Evolutionary conservation across 192 early-diverging fungal genomes (phyloP), one percentile per base, ranked within the genome.

Genomic region (Coemansia sp.): DNA sequence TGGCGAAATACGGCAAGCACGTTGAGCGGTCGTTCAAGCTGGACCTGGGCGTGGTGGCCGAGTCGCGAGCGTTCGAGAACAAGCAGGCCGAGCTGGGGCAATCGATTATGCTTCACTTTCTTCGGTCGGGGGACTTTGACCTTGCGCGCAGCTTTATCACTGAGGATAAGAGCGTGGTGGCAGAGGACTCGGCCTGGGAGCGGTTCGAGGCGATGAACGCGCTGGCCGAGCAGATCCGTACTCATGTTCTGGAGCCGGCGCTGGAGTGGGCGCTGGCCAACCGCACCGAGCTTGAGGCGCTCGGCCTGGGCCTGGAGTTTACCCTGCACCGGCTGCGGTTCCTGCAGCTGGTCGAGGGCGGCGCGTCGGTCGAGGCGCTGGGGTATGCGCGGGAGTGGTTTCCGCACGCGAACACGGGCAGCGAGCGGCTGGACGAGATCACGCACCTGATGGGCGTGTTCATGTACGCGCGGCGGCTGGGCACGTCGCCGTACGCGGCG

Each of bases 111-210:
- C 66, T 84, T 60, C 94, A 96, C 65, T 93, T 96, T 69, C 87
- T 98, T 50, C 86, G 93, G 14, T 89, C 95, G 76, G 96, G 96
- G 17, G 87, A 92, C 46, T 97, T 97, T 80, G 89, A 88, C 35
- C 69, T 96, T 26, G 93, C 90, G 3, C 81, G 89, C 14, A 71
- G 44, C 32, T 81, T 78, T 63, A 70, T 72, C 9, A 30, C 64
- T 70, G 89, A 88, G 40, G 79, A 76, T 37, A 37, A 0, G 35
- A 7, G 35, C n/a, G 65, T 63, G 37, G 46, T 86, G 72, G 69
- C 83, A 57, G 80, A 85, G 3, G 68, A 79, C 10, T 73, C 84
- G 17, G 71, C 89, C 26, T 78, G 88, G 58, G 70, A 49, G 59
- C 87, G 91, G 71, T 97, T 99, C 52, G 71, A 78, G 38, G 91